Percentiles rank a stretch among this genome's conserved stretches.
phyloP scores from a whole-genome alignment of 2,329 filamentous ascomycete genomes.

The Phialophora chinensis region DNA sequence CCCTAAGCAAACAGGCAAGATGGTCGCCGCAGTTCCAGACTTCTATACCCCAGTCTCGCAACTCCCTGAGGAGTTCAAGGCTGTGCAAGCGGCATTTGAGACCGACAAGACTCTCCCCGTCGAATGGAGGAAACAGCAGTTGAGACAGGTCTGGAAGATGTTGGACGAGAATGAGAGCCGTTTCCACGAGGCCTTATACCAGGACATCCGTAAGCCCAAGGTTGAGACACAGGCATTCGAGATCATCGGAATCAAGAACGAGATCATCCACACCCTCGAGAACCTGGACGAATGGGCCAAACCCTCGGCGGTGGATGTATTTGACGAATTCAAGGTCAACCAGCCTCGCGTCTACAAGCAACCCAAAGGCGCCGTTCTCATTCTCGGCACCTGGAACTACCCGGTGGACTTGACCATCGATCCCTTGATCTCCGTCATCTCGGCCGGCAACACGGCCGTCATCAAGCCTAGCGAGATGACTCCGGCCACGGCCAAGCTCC shows the following conservation, averaged over 20 bases:
- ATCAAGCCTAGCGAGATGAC: conserved; percentile 56
- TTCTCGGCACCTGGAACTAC: conserved; percentile 12
- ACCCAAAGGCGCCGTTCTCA: conserved; percentile 10
- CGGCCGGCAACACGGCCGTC: conserved; percentile 51
- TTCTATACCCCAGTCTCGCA: background rate
- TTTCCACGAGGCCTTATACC: conserved; percentile 44
- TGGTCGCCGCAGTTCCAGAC: conserved; percentile 6
- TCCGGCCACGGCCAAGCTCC: conserved; percentile 43
- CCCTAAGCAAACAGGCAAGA: background rate
- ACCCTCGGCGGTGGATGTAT: conserved; percentile 36
- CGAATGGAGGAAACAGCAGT: conserved; percentile 50
- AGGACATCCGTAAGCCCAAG: conserved; percentile 47
- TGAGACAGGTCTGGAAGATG: conserved; percentile 52
- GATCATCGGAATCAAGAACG: conserved; percentile 43
- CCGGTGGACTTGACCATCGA: conserved; percentile 39
- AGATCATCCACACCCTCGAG: conserved; percentile 48
- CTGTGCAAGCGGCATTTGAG: conserved; percentile 40
- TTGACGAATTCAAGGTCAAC: conserved; percentile 10
- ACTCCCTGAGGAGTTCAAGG: conserved; percentile 11
- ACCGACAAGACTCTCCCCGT: conserved; percentile 47
- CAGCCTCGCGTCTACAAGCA: conserved; percentile 11
- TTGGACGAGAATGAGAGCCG: conserved; percentile 48
- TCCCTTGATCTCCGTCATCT: conserved; percentile 53
- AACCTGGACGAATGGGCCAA: conserved; percentile 50
- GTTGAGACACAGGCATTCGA: conserved; percentile 47